Conservation (phyloP, 2,329 filamentous ascomycete species). For the Pseudogymnoascus sp. region DNA sequence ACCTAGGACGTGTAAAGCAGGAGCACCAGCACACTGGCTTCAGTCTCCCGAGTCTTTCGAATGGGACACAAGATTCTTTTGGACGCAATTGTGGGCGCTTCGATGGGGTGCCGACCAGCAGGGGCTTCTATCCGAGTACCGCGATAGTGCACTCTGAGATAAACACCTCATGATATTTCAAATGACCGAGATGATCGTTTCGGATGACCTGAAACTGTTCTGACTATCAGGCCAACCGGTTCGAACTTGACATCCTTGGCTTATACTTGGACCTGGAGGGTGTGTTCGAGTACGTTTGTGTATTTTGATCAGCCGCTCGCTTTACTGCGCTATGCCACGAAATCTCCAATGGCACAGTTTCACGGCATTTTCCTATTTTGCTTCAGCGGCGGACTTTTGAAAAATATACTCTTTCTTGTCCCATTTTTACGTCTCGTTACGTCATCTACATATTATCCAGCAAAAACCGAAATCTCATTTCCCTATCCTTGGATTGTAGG, state of each 20-base stretch:
- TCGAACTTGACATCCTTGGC: background rate
- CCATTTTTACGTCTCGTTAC: background rate
- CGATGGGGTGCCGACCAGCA: constrained; percentile 24
- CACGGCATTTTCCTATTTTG: constrained; percentile 3
- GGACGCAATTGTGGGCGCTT: constrained; percentile 27
- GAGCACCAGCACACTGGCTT: constrained; percentile 21
- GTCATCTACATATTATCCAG: background rate
- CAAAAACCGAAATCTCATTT: background rate
- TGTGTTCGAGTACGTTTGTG: background rate
- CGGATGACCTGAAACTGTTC: background rate
- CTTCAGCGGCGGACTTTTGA: constrained; percentile 2
- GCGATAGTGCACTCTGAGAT: constrained; percentile 24
- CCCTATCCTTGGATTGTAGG: background rate
- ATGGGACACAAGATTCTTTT: constrained; percentile 17
- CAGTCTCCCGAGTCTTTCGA: constrained; percentile 22
- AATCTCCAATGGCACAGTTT: background rate
- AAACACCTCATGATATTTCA: constrained; percentile 21
- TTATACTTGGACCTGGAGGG: background rate
- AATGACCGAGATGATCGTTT: background rate
- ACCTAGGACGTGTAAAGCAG: constrained; percentile 25
- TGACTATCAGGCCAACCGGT: background rate
- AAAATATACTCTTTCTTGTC: constrained; percentile 1
- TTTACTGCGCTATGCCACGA: background rate
- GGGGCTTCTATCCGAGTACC: constrained; percentile 26
- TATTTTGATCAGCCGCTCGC: constrained; percentile 7